Percentiles rank a stretch among this genome's conserved stretches.
phyloP scores from a whole-genome alignment of 129 eudicot genomes.

The Rutidosis leptorrhynchoides region DNA sequence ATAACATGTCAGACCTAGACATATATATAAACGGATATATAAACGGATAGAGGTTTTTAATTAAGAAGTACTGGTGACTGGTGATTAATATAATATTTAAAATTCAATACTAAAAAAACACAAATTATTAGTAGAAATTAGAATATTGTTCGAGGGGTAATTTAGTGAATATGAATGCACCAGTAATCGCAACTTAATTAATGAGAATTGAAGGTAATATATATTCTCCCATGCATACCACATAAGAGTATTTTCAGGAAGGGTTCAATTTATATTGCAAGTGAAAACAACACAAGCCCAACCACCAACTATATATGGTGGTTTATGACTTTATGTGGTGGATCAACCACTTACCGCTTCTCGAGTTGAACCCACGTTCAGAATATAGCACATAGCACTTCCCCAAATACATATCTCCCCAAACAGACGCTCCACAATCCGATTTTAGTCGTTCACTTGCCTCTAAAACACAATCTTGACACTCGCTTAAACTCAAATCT shows the following conservation, averaged over 20 bases:
- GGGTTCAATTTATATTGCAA: neutral
- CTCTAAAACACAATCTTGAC: constrained; percentile 74
- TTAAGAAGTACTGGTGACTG: neutral
- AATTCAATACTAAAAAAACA: neutral
- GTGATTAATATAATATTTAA: too few species aligned
- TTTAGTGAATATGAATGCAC: constrained; percentile 18
- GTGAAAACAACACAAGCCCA: constrained; percentile 32
- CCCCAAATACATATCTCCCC: constrained; percentile 77
- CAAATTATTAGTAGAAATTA: constrained; percentile 1
- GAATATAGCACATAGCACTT: constrained; percentile 76
- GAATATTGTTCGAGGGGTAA: constrained; percentile 1
- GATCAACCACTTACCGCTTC: constrained; percentile 57
- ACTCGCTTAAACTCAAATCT: constrained; percentile 68
- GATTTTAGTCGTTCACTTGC: constrained; percentile 54
- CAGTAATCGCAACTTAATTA: neutral
- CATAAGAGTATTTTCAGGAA: neutral
- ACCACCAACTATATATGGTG: constrained; percentile 40
- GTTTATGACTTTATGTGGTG: constrained; percentile 37
- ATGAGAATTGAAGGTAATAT: neutral
- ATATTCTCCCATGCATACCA: constrained; percentile 26
- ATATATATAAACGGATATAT: too few species aligned
- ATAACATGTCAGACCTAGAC: too few species aligned
- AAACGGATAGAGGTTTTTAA: too few species aligned
- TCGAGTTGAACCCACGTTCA: constrained; percentile 48
- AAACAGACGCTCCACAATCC: constrained; percentile 50